Base-by-base conservation (phyloP, 2,329 filamentous ascomycete species). In the Rhexocercosporidium sp. region DNA sequence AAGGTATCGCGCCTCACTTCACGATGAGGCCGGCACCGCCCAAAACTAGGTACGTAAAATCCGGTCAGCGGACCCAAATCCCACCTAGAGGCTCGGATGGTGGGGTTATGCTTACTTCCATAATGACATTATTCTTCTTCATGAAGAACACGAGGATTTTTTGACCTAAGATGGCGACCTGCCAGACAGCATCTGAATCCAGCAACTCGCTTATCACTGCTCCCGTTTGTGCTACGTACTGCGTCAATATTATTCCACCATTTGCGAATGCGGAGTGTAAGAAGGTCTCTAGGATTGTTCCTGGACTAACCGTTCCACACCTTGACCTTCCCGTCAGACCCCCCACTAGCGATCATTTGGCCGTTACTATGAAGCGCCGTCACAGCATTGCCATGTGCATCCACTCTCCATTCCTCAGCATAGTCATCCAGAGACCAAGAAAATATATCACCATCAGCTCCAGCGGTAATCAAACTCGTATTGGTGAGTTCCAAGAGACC, bases 101-200 rank as follows among this genome's bases (percentile, higher is more conserved):
- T 18, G 29, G 22, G 22, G 12, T 56, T 60, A 78, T 59, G 62
- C 89, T 82, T 82, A 96, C 94, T 89, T 97, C 95, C 94, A 98
- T 97, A 70, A 97, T 90, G 0, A 95, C 97, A 71, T 93, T 88
- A 62, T 88, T 90, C 62, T 88, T 88, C 67, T 94, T 87, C 73
- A 92, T 90, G 12, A 94, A 94, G 83, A 97, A 91, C 44, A 97
- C 94, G 44, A 98, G 94, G 65, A 94, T 96, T 79, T 97, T 97
- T 79, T 97, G 95, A 71, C 96, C 94, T 77, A 97, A 94, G 78
- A 97, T 97, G 0, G 95, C 94, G 29, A 97, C 94, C 67, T 95
- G 87, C 95, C 95, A 98, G 0, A 97, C 94, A 18, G 94, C 93
- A 76, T 98, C 94, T 0, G 94, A 98, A 86, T 79, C 97, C 94